Base-by-base conservation (phyloP, 2,329 filamentous ascomycete genomes). In the Penicillium sp. region DNA sequence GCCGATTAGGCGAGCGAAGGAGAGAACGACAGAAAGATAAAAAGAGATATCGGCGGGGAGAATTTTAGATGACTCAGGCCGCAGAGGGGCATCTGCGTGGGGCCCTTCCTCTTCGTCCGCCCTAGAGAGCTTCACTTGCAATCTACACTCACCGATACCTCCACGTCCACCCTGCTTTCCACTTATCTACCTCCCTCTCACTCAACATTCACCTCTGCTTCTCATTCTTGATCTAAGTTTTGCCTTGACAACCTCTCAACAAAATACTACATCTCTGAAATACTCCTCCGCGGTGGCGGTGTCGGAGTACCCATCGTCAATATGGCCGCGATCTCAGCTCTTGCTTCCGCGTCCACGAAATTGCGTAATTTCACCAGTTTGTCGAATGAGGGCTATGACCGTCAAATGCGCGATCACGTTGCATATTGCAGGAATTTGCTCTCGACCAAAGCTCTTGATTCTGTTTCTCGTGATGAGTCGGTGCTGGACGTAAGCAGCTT, bases 331-430 rank as follows among this genome's bases (percentile, higher is more conserved):
- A 33, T 54, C 20, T 38, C 50, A 12, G 56, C 52, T 20, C 47
- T 61, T 32, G 29, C 47, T 25, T 44, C 51, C 12, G 52, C 52
- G 10, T 60, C 56, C 6, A 46, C 70, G 13, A 64, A 71, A 49
- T 65, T 69, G 33, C 64, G 67, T 33, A 60, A 65, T 20, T 39
- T 59, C n/a, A 53, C 53, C n/a, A 54, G 64, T 20, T 54, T 69
- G 28, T 61, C 68, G 15, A 69, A 75, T 47, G 59, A 67, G 29
- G 64, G 67, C 46, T 78, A 77, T 60, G 74, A 79, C 51, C 66
- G 67, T 28, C 67, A 66, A 29, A 70, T 76, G 42, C 67, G 61
- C 41, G 57, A 66, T n/a, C 65, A 74, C 42, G 57, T 74, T 44
- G 56, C 68, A 3, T 61, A 55, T 31, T 53, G 77, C 8, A 72